phyloP scores from a whole-genome alignment of 352 stramenopile genomes.

The Globisporangium splendens region DNA sequence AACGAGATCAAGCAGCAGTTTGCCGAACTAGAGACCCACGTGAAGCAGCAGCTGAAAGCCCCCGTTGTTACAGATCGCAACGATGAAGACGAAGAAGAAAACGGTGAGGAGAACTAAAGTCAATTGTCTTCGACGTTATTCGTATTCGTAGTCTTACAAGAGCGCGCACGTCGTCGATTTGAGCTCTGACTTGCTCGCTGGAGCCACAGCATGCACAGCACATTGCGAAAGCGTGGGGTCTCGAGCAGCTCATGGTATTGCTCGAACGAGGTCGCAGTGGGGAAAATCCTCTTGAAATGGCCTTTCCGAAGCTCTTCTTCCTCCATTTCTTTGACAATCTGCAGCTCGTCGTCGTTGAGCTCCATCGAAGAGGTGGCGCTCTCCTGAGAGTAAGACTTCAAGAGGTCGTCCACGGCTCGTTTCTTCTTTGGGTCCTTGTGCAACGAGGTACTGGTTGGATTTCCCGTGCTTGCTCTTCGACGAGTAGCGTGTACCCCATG shows the following conservation, averaged over 20 bases:
- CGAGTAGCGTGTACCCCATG: constrained; percentile 31
- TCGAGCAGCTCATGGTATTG: constrained; percentile 57
- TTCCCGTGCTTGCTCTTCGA: constrained; percentile 6
- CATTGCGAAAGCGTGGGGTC: constrained; percentile 43
- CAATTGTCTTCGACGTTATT: neutral
- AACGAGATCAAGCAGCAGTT: constrained; percentile 46
- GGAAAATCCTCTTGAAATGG: constrained; percentile 78
- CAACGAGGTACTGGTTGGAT: constrained; percentile 6
- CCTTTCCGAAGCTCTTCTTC: constrained; percentile 57
- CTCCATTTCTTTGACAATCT: constrained; percentile 53
- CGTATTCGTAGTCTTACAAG: constrained; percentile 4
- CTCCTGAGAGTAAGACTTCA: constrained; percentile 16
- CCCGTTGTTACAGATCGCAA: too few relatives aligned
- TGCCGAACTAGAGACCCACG: constrained; percentile 27
- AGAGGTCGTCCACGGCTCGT: constrained; percentile 30
- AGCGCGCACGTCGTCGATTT: constrained; percentile 14
- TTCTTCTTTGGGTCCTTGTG: constrained; percentile 7
- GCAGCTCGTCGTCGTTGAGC: constrained; percentile 54
- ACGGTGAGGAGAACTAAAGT: constrained; percentile 2
- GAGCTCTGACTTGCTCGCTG: constrained; percentile 23
- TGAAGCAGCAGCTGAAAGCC: constrained; percentile 21
- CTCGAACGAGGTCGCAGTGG: constrained; percentile 46
- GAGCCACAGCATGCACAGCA: constrained; percentile 61
- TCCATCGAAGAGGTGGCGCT: constrained; percentile 22
- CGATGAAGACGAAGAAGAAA: neutral